Base-by-base conservation (phyloP, 2,329 filamentous ascomycete species). In the Fonsecaea nubica region DNA sequence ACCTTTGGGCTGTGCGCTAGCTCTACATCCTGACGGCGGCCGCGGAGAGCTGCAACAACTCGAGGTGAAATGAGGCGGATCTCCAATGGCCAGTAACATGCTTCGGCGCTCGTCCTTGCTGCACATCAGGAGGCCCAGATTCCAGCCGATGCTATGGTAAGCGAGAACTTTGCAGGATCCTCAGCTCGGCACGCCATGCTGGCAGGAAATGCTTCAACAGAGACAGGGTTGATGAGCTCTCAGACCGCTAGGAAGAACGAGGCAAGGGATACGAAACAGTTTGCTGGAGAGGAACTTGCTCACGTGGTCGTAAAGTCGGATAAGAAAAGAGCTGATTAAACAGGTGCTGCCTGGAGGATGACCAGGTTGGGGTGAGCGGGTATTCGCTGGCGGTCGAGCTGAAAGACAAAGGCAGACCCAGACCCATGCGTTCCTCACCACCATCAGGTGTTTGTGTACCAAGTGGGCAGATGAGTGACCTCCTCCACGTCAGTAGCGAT, bases 11-110 rank as follows among this genome's bases (percentile, higher is more conserved):
- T 52, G 7, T 61, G 33, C 35, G 32, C 32, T 53, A 61, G 48
- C 18, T 53, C 35, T 61, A 21, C 33, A 13, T 13, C 12, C 21
- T 3, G 54, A 45, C 32, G 33, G 25, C 18, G 15, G 30, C 45
- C 9, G 50, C 48, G 18, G 12, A 45, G 21, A 33, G n/a, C 33
- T 32, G 21, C 32, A 13, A 15, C 38, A 32, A 32, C n/a, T 54
- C 7, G 33, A 53, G 21, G 6, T 42, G 58, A 61, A 54, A 48
- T 52, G 58, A 61, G 48, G 58, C 58, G 58, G 18, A 53, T 21
- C 33, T 30, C 33, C 32, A 53, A 50, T 52, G 45, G 25, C 58
- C 50, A 55, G 45, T 33, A 36, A 53, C 45, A 50, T 8, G 8
- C 18, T 12, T 50, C 45, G 25, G 45, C 6, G 6, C 18, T 25